Evolutionary conservation across 768 basidiomycete genomes (phyloP), one percentile per base, ranked within the genome.

Genomic region (Mrakia gelida): DNA sequence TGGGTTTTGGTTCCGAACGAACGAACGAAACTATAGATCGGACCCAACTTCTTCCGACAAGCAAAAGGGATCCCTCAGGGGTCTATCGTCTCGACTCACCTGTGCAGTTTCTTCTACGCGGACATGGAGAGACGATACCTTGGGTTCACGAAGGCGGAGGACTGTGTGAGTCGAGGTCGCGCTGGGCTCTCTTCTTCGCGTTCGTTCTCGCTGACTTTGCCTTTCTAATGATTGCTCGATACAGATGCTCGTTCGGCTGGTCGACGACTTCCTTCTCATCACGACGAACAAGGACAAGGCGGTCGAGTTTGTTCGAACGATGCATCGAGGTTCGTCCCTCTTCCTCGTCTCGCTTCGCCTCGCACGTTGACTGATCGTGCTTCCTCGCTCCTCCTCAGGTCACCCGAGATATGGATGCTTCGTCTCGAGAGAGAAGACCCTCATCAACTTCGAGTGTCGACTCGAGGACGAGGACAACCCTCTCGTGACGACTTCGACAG

Each of bases 61-160:
- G 89, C 88, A n/a, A 89, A 93, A 41, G 97, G 97, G 3, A 99
- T 99, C 32, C 96, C 97, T 0, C 97, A 99, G 84, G 97, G 97
- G 30, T 98, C 95, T 3, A 90, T 95, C n/a, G 85, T 98, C n/a
- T 97, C 95, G 10, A 88, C 92, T 0, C 82, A 98, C n/a, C 85
- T 99, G 1, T 99, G 97, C 83, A 82, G 80, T 0, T 92, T 95
- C 84, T 97, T 93, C 83, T 99, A 98, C 80, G 95, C 94, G 9
- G 91, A 96, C 82, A 87, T 99, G 79, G 97, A 98, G 84, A 88
- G 85, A 43, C 85, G 82, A 10, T 83, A 85, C 56, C 90, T 92
- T 13, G 75, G 80, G 3, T 87, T 85, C 80, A 88, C 87, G 2
- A 82, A 88, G 5, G 89, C 91, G 72, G 84, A 86, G 0, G 84